These are phyloP conservation scores for Conringia planisiliqua DNA, from an alignment of 345 rosid species.

Conservation along the genomic window DNA sequence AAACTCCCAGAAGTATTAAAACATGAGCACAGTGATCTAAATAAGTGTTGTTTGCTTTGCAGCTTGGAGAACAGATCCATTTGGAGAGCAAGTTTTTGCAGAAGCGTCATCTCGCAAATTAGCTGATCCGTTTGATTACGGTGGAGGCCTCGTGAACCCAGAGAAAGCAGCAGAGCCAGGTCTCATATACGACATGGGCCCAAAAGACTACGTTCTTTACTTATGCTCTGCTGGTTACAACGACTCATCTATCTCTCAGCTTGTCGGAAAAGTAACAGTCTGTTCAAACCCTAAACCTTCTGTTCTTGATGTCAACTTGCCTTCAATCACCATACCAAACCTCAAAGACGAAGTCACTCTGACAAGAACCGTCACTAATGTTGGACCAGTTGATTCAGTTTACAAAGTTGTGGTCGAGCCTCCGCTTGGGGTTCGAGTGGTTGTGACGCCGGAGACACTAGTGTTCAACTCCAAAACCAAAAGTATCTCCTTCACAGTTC, in stretches of 20 bases:
- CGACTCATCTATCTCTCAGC: conserved; percentile 47
- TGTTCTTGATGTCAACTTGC: conserved; percentile 39
- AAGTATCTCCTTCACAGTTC: conserved; percentile 24
- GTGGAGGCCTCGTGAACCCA: conserved; percentile 61
- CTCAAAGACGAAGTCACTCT: conserved; percentile 15
- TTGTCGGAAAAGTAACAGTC: conserved; percentile 27
- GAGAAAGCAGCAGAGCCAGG: conserved; percentile 52
- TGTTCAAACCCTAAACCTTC: conserved; percentile 29
- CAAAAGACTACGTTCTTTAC: conserved; percentile 45
- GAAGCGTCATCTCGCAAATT: conserved; percentile 33
- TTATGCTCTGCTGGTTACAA: conserved; percentile 47
- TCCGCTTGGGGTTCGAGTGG: conserved; percentile 31
- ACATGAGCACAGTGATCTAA: not conserved
- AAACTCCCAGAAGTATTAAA: not conserved
- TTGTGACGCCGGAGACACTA: conserved; percentile 23
- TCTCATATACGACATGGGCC: conserved; percentile 49
- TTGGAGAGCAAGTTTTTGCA: conserved; percentile 21
- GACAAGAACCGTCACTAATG: conserved; percentile 46
- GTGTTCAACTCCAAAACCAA: conserved; percentile 24
- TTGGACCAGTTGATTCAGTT: conserved; percentile 32
- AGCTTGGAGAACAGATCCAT: conserved; percentile 40
- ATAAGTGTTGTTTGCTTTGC: not conserved
- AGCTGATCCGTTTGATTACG: conserved; percentile 49
- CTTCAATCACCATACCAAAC: conserved; percentile 40
- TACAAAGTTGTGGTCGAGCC: conserved; percentile 32